Evolutionary conservation across 345 rosid genomes (phyloP).

Genomic region (Eucalyptus lansdowneana): DNA sequence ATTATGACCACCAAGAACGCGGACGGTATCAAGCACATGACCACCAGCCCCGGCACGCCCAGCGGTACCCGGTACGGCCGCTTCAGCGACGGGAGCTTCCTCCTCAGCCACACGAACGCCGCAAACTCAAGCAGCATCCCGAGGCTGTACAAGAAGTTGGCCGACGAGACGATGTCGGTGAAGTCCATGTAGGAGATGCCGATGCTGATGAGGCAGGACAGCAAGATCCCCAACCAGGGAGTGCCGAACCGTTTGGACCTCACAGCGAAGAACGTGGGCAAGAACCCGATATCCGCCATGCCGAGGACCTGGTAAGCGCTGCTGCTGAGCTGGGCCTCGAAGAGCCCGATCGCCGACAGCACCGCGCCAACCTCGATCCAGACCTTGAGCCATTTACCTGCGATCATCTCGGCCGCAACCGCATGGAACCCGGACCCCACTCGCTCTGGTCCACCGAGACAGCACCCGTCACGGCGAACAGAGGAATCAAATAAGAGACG

Average conservation of each 20-base stretch:
- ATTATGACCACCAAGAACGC: conserved; percentile 27
- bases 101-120: conserved; percentile 34
- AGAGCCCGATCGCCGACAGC: conserved; percentile 57
- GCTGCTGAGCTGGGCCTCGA: conserved; percentile 78
- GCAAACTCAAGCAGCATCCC: conserved; percentile 52
- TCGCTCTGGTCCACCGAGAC: conserved; percentile 33
- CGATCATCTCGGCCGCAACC: conserved; percentile 48
- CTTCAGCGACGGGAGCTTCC: conserved; percentile 15
- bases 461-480: conserved; percentile 60
- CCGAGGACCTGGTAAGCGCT: conserved; percentile 52
- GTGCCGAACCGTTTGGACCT: conserved; percentile 35
- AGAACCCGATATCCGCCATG: conserved; percentile 42
- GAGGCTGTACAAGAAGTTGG: conserved; percentile 33
- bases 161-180: conserved; percentile 29
- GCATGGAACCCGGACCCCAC: conserved; percentile 55
- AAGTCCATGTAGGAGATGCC: conserved; percentile 29
- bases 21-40: conserved; percentile 43
- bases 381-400: conserved; percentile 67
- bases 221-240: conserved; percentile 40
- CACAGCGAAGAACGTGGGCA: conserved; percentile 19
- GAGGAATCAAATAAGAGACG: conserved; percentile 36
- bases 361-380: conserved; percentile 67
- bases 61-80: conserved; percentile 33
- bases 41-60: conserved; percentile 17
- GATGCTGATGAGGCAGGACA: conserved; percentile 20